These are phyloP conservation scores for Kuraishia borneana DNA, from an alignment of 805 yeast genomes.

Conservation along the genomic window DNA sequence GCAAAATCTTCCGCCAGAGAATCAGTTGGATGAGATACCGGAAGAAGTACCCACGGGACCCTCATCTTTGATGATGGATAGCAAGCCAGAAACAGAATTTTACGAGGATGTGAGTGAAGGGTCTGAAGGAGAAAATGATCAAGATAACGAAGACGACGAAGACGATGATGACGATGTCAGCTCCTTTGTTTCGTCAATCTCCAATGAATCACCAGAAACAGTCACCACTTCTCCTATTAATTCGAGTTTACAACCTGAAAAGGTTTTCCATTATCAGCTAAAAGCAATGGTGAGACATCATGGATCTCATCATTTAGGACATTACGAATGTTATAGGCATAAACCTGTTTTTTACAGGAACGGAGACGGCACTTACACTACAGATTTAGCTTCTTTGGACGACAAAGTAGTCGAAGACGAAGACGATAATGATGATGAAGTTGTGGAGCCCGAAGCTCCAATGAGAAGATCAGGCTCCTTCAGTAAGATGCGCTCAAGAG, in stretches of 20 bases:
- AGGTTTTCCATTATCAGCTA: constrained; percentile 36
- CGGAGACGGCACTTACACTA: constrained; percentile 12
- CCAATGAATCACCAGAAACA: background rate
- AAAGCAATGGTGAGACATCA: constrained; percentile 73
- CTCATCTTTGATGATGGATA: constrained; percentile 8
- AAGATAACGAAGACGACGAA: constrained; percentile 8
- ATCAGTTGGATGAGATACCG: constrained; percentile 8
- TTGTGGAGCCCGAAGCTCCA: background rate
- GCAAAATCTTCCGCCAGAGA: no score
- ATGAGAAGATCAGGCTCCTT: constrained; percentile 1
- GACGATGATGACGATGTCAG: constrained; percentile 3
- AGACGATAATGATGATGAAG: background rate
- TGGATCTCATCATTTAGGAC: constrained; percentile 85
- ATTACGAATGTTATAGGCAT: constrained; percentile 77
- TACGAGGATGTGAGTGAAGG: constrained; percentile 10
- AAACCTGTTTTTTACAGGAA: constrained; percentile 53
- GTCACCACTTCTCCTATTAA: background rate
- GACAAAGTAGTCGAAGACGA: background rate
- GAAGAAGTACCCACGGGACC: constrained; percentile 2
- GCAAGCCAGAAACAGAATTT: constrained; percentile 12
- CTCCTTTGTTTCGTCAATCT: background rate
- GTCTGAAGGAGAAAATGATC: constrained; percentile 7
- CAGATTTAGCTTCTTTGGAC: constrained; percentile 2
- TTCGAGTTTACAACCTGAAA: background rate
- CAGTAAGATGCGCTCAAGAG: constrained; percentile 8